Base-by-base conservation (phyloP, 2,329 filamentous ascomycete genomes). In the Hirsutella rhossiliensis region DNA sequence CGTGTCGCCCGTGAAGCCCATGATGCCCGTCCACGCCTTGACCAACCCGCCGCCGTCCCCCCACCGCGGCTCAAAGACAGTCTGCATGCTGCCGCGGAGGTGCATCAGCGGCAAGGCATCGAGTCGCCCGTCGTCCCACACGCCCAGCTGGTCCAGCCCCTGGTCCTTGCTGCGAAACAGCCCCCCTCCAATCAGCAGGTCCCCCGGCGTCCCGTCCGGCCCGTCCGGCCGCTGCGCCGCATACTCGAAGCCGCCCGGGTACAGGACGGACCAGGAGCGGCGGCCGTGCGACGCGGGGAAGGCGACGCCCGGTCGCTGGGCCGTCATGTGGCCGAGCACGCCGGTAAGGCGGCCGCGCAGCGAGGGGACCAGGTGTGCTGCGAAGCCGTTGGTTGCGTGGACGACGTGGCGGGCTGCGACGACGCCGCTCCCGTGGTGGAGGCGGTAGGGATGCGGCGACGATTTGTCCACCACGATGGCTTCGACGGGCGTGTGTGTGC, bases 331-430 rank as follows among this genome's bases (percentile, higher is more conserved):
- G 5, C 61, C 70, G 3, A 69, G 57, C 0, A 65, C 47, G 0
- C 71, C 64, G 0, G 68, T 64, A n/a, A 75, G 53, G 37, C 63
- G 66, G 9, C 65, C 63, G 3, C 64, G 60, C 1, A 78, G 58
- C 0, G 62, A 65, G 0, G 75, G 73, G 3, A 79, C 52, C 1
- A 80, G 65, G 42, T 75, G 67, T 0, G 67, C 56, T 0, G 71
- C 64, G 48, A 72, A 72, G 5, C 62, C 73, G 48, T 81, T 80
- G 1, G 75, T 80, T 8, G 73, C 72, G 48, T 81, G 73, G 3
- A 80, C 62, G 2, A 82, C 61, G 43, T 79, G 68, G 1, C 61
- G 59, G 8, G 73, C 63, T 4, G 52, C 55, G 30, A 79, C 61
- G 0, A 37, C 49, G 2, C 73, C 74, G 7, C 68, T 60, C 0